Evolutionary conservation across 257 asterid genomes (phyloP).

Genomic region (Nicotiana obtusifolia): DNA sequence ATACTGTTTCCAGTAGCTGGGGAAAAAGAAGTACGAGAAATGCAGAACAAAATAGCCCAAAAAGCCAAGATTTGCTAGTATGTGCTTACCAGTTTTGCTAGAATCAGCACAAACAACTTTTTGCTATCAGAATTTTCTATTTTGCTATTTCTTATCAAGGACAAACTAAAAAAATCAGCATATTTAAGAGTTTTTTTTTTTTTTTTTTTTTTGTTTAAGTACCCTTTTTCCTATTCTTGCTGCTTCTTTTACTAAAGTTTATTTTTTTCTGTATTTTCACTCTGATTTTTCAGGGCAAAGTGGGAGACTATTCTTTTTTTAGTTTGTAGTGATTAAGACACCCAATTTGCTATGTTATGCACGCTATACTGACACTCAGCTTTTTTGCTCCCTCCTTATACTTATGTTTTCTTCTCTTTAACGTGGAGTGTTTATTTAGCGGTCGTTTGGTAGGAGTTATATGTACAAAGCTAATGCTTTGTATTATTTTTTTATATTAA

Average conservation of each 20-base stretch:
- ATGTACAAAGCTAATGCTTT: no score
- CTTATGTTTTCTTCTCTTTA: not conserved
- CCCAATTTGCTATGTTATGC: conserved; percentile 39
- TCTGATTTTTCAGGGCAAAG: conserved; percentile 13
- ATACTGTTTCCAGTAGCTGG: conserved; percentile 7
- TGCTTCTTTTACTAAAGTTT: not conserved
- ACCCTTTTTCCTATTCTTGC: not conserved
- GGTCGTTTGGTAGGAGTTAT: no score
- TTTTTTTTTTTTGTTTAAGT: not conserved
- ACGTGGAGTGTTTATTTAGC: not conserved
- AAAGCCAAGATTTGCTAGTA: conserved; percentile 38
- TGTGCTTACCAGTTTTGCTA: conserved; percentile 44
- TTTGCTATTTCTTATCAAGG: conserved; percentile 29
- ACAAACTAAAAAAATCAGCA: conserved; percentile 18
- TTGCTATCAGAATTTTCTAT: conserved; percentile 18
- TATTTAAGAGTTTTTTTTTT: conserved; percentile 5
- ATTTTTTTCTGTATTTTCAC: not conserved
- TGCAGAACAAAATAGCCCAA: conserved; percentile 20
- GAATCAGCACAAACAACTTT: conserved; percentile 33
- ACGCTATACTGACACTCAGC: conserved; percentile 53
- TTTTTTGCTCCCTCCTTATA: conserved; percentile 22
- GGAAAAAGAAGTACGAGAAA: not conserved
- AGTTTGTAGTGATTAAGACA: conserved; percentile 26
- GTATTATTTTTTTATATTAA: no score
- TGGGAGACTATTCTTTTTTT: conserved; percentile 19